Evolutionary conservation across 257 asterid species (phyloP).

Genomic region (Fraxinus quadrangulata): DNA sequence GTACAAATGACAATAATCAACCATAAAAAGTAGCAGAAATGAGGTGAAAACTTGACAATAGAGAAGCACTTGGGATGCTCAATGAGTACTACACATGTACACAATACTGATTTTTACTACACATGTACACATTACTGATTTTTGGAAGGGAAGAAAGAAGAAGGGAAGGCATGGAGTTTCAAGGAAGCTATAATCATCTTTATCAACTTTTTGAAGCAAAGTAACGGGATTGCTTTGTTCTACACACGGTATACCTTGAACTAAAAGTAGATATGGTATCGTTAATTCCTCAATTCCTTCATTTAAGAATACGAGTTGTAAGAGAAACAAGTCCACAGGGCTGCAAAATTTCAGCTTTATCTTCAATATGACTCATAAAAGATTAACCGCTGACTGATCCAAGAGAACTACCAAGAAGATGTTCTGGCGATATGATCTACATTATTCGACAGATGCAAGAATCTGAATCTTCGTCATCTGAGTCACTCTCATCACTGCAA

Average conservation of each 20-base stretch:
- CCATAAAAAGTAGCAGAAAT: neutral
- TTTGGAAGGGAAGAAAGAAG: neutral
- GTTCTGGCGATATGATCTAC: slow-evolving; percentile 43
- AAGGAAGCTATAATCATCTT: slow-evolving; percentile 8
- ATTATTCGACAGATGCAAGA: slow-evolving; percentile 74
- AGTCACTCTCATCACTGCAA: slow-evolving; percentile 70
- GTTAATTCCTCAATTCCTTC: slow-evolving; percentile 16
- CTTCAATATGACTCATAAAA: slow-evolving; percentile 12
- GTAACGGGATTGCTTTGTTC: slow-evolving; percentile 15
- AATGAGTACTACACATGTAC: neutral
- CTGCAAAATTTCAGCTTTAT: slow-evolving; percentile 14
- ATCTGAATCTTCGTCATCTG: slow-evolving; percentile 76
- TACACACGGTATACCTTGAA: slow-evolving; percentile 9
- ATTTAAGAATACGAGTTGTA: slow-evolving; percentile 11
- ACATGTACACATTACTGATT: neutral
- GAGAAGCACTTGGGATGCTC: neutral
- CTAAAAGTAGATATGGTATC: slow-evolving; percentile 2
- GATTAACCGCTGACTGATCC: slow-evolving; percentile 25
- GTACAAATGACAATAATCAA: neutral
- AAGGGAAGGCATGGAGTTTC: slow-evolving; percentile 1
- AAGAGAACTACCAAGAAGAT: slow-evolving; percentile 18
- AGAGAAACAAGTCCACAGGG: slow-evolving; percentile 8
- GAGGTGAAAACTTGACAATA: neutral
- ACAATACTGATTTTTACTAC: neutral
- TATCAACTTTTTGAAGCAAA: slow-evolving; percentile 10